Evolutionary conservation across 352 stramenopile species (phyloP), one percentile per base, ranked within the genome.

Genomic region (Globisporangium nunn): DNA sequence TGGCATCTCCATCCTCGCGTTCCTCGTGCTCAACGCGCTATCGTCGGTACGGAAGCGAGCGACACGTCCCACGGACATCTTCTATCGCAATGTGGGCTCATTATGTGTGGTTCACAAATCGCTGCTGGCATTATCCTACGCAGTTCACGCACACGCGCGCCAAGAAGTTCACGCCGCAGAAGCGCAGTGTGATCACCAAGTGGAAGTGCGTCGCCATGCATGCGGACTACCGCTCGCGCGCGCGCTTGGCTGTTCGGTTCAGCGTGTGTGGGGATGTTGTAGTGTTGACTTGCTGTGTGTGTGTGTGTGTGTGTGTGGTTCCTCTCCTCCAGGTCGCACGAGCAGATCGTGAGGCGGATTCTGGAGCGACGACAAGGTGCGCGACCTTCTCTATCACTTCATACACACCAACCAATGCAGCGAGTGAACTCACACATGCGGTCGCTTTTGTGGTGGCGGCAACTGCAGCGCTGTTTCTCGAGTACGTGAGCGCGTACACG

Each of bases 401-500:
- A 8, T 37, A 6, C 31, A 7, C 6, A 6, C 31, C 3, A 7
- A 37, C 35, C 6, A 40, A 8, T 40, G 2, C 35, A 40, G 35
- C 35, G 12, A 8, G 12, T 7, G 37, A 41, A 10, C 35, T 41
- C 10, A 15, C 37, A 14, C 37, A 2, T 35, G 31, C 31, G 31
- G 31, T 35, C 6, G 31, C 31, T 35, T 12, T 7, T 28, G 37
- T 44, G 30, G 28, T 28, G 41, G 7, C 3, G n/a, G 39, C 29
- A 51, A 18, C 28, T 15, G 3, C 57, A 78, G 70, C 66, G 37
- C 60, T 78, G 46, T 78, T 78, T 56, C 63, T 75, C 54, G 65
- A 75, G 43, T 78, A 78, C 41, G 70, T 78, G 46, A 64, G 70
- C 43, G 61, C 68, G 29, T 78, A 75, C 66, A 78, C 70, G 17